Evolutionary conservation across 495 filamentous ascomycete species (phyloP).

Genomic region (Collariella sp.): DNA sequence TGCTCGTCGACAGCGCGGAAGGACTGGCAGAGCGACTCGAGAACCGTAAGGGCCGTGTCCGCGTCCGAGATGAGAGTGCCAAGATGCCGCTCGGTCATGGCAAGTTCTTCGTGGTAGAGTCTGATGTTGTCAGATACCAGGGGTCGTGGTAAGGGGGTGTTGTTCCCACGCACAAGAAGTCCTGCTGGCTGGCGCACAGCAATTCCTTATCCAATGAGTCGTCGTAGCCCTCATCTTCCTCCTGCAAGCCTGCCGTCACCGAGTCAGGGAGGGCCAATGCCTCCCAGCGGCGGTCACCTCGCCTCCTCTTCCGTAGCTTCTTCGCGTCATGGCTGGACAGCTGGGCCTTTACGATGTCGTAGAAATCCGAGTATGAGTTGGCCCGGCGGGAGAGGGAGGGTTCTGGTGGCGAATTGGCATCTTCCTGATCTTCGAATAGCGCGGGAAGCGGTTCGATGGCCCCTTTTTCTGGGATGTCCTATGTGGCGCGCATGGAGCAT

Average conservation of each 20-base stretch:
- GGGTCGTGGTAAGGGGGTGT: not conserved
- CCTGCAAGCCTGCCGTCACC: constrained; percentile 46
- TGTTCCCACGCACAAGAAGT: constrained; percentile 59
- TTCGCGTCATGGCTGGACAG: constrained; percentile 37
- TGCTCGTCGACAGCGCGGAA: constrained; percentile 82
- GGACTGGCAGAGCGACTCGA: constrained; percentile 68
- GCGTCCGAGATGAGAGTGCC: constrained; percentile 71
- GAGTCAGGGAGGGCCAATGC: constrained; percentile 43
- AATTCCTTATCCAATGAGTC: constrained; percentile 55
- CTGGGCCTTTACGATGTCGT: constrained; percentile 51
- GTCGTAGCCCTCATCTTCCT: constrained; percentile 52
- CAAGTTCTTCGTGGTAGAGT: constrained; percentile 69
- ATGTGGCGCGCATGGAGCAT: not conserved
- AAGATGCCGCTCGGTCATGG: constrained; percentile 68
- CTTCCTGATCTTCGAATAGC: constrained; percentile 43
- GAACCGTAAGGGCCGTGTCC: constrained; percentile 58
- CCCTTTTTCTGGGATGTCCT: constrained; percentile 33
- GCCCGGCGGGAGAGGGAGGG: constrained; percentile 55
- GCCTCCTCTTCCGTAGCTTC: constrained; percentile 35
- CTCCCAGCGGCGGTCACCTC: constrained; percentile 33
- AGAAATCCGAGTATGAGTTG: constrained; percentile 71
- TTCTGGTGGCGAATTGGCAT: constrained; percentile 47
- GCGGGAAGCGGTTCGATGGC: constrained; percentile 36
- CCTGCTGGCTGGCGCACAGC: constrained; percentile 70
- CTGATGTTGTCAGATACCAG: constrained; percentile 36